Evolutionary conservation across 768 basidiomycete species (phyloP).

Genomic region (Boletellus ananas): DNA sequence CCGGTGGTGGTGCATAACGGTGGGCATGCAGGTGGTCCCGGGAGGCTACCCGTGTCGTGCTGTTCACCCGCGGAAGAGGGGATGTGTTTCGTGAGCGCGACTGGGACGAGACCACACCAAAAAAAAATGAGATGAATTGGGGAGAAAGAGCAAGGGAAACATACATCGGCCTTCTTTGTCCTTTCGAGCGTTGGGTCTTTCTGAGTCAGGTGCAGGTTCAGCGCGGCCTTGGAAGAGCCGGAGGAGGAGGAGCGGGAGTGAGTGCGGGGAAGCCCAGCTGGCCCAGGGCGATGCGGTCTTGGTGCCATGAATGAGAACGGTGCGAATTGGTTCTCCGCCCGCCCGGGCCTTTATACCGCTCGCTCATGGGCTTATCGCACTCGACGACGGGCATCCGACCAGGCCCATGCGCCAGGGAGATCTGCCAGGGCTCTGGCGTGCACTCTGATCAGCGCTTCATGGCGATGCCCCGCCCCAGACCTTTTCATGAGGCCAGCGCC

Average conservation of each 20-base stretch:
- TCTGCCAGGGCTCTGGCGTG: neutral
- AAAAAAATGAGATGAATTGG: slow-evolving; percentile 11
- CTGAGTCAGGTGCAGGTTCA: slow-evolving; percentile 67
- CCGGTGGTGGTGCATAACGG: slow-evolving; percentile 24
- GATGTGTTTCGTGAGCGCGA: slow-evolving; percentile 24
- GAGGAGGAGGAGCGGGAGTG: slow-evolving; percentile 63
- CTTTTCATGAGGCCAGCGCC: neutral
- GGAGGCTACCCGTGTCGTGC: slow-evolving; percentile 27
- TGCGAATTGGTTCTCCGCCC: slow-evolving; percentile 31
- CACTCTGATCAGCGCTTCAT: neutral
- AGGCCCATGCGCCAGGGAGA: neutral
- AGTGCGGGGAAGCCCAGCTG: slow-evolving; percentile 48
- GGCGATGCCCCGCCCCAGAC: neutral
- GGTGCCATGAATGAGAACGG: slow-evolving; percentile 40
- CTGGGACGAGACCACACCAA: slow-evolving; percentile 1
- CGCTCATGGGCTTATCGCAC: slow-evolving; percentile 10
- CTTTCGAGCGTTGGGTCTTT: slow-evolving; percentile 55
- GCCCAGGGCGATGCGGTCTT: slow-evolving; percentile 46
- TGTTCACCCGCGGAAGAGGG: slow-evolving; percentile 26
- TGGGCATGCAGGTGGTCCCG: slow-evolving; percentile 34
- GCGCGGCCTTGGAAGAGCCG: slow-evolving; percentile 49
- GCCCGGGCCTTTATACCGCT: slow-evolving; percentile 16
- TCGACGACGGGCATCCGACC: neutral
- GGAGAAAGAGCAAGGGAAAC: slow-evolving; percentile 20
- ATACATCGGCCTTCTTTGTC: slow-evolving; percentile 51